A percentile compares a stretch with the other conserved stretches of the same genome.
phyloP scores from a whole-genome alignment of 805 yeast species.

The Zygoascus ofunaensis region DNA sequence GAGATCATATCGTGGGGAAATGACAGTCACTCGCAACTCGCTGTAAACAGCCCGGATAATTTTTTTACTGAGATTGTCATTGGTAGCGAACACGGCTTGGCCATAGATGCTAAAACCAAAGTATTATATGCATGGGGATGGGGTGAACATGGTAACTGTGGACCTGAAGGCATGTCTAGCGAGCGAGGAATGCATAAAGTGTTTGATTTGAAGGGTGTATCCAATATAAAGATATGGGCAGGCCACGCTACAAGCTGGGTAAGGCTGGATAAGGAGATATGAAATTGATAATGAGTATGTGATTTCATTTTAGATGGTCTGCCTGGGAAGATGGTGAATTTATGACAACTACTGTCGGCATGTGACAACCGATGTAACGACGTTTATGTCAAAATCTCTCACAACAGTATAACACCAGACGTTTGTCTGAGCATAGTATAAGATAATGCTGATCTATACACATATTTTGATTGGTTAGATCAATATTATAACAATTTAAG shows the following conservation, averaged over 20 bases:
- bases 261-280: no score
- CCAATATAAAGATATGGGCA: conserved; percentile 8
- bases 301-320: no score
- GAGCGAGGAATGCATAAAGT: conserved; percentile 1
- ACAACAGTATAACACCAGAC: no score
- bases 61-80: conserved; percentile 29
- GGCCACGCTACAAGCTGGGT: conserved; percentile 20
- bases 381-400: no score
- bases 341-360: no score
- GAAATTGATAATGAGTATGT: no score
- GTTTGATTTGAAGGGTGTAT: background rate
- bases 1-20: conserved; percentile 55
- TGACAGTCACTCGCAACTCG: conserved; percentile 63
- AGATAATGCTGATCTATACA: no score
- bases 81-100: conserved; percentile 86
- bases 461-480: no score
- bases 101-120: conserved; percentile 17
- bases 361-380: no score
- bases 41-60: conserved; percentile 17
- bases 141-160: conserved; percentile 99
- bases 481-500: no score
- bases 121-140: conserved; percentile 82
- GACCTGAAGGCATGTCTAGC: conserved; percentile 26
- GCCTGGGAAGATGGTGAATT: no score
- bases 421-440: no score